Percentiles rank a stretch among this genome's conserved stretches.
Evolutionary conservation across 1,284 basidiomycete genomes (phyloP).

Genomic region (Ceratobasidium sp.): DNA sequence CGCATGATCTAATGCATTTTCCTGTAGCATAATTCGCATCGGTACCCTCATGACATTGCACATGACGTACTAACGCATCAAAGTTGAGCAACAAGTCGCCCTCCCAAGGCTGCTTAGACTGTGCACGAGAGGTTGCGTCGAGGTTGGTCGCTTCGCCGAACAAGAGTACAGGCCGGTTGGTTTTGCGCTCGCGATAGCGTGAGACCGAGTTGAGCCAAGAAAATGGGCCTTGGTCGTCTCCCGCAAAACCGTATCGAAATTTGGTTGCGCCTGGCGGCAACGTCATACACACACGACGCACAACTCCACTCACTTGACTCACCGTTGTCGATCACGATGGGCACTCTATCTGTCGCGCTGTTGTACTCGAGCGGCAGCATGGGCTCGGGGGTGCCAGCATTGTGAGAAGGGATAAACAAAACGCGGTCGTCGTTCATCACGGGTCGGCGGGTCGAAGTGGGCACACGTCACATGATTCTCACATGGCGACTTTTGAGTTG

Average conservation of each 20-base stretch:
- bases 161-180: slow-evolving; percentile 76
- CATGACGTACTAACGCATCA: slow-evolving; percentile 79
- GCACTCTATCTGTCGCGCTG: slow-evolving; percentile 51
- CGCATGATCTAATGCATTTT: slow-evolving; percentile 91
- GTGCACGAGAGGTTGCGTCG: slow-evolving; percentile 80
- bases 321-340: slow-evolving; percentile 92
- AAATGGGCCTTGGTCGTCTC: slow-evolving; percentile 58
- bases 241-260: slow-evolving; percentile 86
- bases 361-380: slow-evolving; percentile 39
- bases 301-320: slow-evolving; percentile 41
- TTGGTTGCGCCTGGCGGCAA: slow-evolving; percentile 66
- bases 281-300: neutral
- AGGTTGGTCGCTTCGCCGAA: slow-evolving; percentile 86
- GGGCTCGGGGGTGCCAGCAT: slow-evolving; percentile 12
- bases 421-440: slow-evolving; percentile 34
- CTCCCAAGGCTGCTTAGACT: slow-evolving; percentile 84
- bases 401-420: slow-evolving; percentile 30
- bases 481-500: slow-evolving; percentile 25
- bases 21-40: slow-evolving; percentile 60
- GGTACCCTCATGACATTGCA: neutral
- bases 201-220: slow-evolving; percentile 74
- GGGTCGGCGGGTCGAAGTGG: neutral
- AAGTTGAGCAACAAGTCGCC: slow-evolving; percentile 88
- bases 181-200: slow-evolving; percentile 86
- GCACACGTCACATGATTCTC: slow-evolving; percentile 25